phyloP scores from a whole-genome alignment of 257 asterid genomes.

The Solanum tarapatanum region DNA sequence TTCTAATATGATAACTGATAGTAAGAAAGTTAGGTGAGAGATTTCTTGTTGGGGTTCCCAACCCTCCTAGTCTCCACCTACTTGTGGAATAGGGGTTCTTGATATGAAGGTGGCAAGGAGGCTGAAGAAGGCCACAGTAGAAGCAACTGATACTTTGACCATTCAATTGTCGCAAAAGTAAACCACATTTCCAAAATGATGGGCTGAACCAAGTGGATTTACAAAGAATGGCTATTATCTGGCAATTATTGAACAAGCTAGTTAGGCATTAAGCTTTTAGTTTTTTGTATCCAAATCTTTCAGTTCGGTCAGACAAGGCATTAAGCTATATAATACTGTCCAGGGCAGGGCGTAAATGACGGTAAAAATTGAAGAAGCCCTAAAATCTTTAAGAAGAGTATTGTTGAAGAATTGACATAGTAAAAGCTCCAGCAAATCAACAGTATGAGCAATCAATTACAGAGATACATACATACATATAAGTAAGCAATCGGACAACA shows the following conservation, averaged over 20 bases:
- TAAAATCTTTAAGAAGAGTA: neutral
- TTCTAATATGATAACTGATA: neutral
- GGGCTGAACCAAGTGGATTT: neutral
- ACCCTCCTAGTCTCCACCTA: neutral
- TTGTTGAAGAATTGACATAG: neutral
- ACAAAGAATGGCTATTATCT: neutral
- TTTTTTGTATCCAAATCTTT: neutral
- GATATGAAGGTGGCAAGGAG: neutral
- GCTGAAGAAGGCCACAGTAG: neutral
- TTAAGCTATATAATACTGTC: neutral
- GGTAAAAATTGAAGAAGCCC: neutral
- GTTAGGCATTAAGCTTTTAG: neutral
- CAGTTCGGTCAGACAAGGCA: neutral
- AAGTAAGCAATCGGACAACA: neutral
- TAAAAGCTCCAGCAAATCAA: neutral
- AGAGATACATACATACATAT: neutral
- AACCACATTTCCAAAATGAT: neutral
- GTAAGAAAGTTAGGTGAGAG: neutral
- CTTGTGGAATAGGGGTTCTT: neutral
- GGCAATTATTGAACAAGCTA: neutral
- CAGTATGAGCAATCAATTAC: neutral
- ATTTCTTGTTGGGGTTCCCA: neutral
- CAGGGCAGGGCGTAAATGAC: neutral
- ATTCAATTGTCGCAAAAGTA: neutral
- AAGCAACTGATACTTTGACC: neutral